Percentiles rank a stretch among this genome's conserved stretches.
These are phyloP conservation scores for Catharanthus roseus DNA, from an alignment of 257 asterid species.

Conservation along the genomic window DNA sequence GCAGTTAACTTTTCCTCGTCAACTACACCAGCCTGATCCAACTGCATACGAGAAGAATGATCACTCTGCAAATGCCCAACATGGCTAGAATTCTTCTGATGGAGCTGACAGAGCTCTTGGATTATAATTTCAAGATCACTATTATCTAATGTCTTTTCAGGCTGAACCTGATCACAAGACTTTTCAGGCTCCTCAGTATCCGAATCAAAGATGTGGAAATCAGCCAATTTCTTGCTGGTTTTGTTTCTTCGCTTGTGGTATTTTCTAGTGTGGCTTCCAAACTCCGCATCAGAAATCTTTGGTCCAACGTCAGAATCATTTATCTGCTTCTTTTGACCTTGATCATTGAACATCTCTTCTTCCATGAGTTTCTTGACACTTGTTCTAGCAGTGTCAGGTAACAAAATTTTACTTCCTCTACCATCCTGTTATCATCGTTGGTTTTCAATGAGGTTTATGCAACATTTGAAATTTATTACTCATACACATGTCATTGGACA, in stretches of 20 bases:
- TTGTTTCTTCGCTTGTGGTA: conserved; percentile 34
- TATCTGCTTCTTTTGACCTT: conserved; percentile 26
- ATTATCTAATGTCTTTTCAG: conserved; percentile 27
- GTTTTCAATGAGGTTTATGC: conserved; percentile 3
- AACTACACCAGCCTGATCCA: conserved; percentile 29
- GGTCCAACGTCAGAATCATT: conserved; percentile 31
- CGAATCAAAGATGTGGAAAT: conserved; percentile 37
- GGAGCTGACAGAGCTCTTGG: conserved; percentile 41
- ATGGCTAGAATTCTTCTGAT: conserved; percentile 24
- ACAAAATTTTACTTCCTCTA: conserved; percentile 32
- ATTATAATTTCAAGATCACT: conserved; percentile 50
- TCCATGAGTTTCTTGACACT: conserved; percentile 95
- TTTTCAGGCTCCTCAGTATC: conserved; percentile 32
- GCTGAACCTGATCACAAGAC: conserved; percentile 21
- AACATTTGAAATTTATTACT: not conserved
- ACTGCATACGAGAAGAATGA: conserved; percentile 23
- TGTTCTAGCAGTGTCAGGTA: conserved; percentile 36
- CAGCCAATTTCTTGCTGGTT: conserved; percentile 30
- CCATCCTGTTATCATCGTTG: conserved; percentile 35
- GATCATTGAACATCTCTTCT: conserved; percentile 71
- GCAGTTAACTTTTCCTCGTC: conserved; percentile 57
- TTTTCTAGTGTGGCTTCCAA: conserved; percentile 32
- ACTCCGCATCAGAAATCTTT: conserved; percentile 24
- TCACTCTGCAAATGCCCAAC: conserved; percentile 25
- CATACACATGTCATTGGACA: conserved; percentile 2